Evolutionary conservation across 73 alveolate species (phyloP).

Genomic region (Tetrahymena malaccensis): DNA sequence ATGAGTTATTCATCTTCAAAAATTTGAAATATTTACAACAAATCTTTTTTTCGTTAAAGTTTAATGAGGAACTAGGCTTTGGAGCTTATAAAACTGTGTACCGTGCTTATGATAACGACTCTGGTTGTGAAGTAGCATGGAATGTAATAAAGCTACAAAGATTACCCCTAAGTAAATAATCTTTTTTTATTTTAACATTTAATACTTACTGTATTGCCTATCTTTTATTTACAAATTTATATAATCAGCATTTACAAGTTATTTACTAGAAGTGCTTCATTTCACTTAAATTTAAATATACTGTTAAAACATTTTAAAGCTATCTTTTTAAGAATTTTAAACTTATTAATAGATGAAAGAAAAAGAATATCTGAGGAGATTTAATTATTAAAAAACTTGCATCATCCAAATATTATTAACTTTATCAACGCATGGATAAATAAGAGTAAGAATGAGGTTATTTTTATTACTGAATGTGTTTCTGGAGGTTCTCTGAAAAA

Average conservation of each 20-base stretch:
- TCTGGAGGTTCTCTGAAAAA: slow-evolving; percentile 85
- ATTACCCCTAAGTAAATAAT: slow-evolving; percentile 43
- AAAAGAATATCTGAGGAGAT: slow-evolving; percentile 79
- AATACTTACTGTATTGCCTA: neutral
- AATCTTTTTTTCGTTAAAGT: slow-evolving; percentile 8
- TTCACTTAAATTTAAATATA: too few relatives aligned
- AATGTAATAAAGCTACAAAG: slow-evolving; percentile 79
- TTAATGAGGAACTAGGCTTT: slow-evolving; percentile 84
- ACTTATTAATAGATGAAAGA: slow-evolving; percentile 54
- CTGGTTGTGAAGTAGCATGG: slow-evolving; percentile 98
- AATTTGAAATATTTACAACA: neutral
- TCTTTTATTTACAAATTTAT: too few relatives aligned
- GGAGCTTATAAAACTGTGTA: slow-evolving; percentile 94
- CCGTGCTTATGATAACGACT: slow-evolving; percentile 90
- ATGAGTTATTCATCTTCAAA: neutral
- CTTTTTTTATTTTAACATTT: neutral
- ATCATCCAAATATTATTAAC: slow-evolving; percentile 91
- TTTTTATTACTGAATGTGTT: slow-evolving; percentile 93
- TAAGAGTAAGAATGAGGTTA: slow-evolving; percentile 81
- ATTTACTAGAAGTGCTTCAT: neutral
- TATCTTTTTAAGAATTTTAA: neutral
- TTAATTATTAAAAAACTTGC: slow-evolving; percentile 68
- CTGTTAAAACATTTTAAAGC: neutral
- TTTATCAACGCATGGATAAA: slow-evolving; percentile 87
- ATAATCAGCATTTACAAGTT: neutral